Conservation (phyloP, 2,329 filamentous ascomycete genomes). For the Davidsoniella neocaledoniae region DNA sequence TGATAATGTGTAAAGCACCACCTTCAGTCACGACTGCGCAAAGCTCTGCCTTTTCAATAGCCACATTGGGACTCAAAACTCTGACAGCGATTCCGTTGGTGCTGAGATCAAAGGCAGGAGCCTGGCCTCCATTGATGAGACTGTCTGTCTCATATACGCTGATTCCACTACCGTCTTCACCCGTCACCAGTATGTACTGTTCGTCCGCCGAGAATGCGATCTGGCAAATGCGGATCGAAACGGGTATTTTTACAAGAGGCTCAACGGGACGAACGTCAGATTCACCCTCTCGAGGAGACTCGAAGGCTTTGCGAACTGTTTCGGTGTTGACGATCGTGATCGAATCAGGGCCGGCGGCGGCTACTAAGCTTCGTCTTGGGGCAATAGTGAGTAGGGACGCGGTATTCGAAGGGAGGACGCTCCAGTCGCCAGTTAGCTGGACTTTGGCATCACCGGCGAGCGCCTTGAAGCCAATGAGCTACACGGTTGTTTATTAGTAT, state of each 20-base stretch:
- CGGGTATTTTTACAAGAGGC: conserved; percentile 54
- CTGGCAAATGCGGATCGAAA: conserved; percentile 68
- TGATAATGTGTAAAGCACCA: conserved; percentile 70
- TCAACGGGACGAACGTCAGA: conserved; percentile 52
- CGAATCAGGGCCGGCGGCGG: conserved; percentile 69
- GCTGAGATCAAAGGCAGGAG: conserved; percentile 55
- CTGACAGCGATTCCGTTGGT: conserved; percentile 63
- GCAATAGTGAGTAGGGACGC: conserved; percentile 76
- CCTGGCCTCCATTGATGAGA: conserved; percentile 47
- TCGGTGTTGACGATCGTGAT: conserved; percentile 65
- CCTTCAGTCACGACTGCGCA: conserved; percentile 66
- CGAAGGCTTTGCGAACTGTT: conserved; percentile 59
- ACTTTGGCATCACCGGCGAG: conserved; percentile 69
- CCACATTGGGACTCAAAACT: conserved; percentile 65
- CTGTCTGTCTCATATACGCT: conserved; percentile 64
- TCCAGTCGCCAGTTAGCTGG: conserved; percentile 65
- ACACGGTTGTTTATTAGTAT: conserved; percentile 7
- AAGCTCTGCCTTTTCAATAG: conserved; percentile 50
- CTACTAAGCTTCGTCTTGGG: conserved; percentile 61
- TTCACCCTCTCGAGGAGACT: conserved; percentile 38
- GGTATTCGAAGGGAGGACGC: conserved; percentile 54
- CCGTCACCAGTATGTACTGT: conserved; percentile 64
- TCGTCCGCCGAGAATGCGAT: conserved; percentile 86
- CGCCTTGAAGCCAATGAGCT: conserved; percentile 66
- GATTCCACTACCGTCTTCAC: conserved; percentile 64